phyloP scores from a whole-genome alignment of 139 green algal species.

The Chlorella sp. region DNA sequence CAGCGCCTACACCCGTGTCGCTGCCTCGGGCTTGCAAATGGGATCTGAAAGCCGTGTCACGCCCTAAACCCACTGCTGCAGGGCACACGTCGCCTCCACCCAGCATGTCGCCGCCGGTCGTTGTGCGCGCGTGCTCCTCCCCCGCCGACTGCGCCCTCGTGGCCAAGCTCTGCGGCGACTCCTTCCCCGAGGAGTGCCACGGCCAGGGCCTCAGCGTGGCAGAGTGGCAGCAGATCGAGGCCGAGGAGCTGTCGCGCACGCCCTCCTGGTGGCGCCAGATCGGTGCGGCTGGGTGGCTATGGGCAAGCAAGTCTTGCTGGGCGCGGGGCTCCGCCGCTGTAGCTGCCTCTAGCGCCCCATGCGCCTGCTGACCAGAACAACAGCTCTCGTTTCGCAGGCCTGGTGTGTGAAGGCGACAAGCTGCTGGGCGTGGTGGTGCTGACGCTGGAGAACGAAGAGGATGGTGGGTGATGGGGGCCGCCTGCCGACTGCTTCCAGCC shows the following conservation, averaged over 20 bases:
- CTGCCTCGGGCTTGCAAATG: too few relatives aligned
- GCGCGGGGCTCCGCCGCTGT: too few relatives aligned
- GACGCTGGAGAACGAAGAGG: conserved; percentile 27
- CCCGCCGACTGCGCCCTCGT: neutral
- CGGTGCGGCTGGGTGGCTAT: neutral
- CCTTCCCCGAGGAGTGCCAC: conserved; percentile 28
- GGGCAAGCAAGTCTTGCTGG: too few relatives aligned
- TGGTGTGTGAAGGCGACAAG: conserved; percentile 24
- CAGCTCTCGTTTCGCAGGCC: too few relatives aligned
- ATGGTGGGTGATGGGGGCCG: neutral
- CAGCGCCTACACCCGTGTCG: too few relatives aligned
- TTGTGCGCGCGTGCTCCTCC: neutral
- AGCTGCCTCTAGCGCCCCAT: too few relatives aligned
- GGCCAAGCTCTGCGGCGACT: conserved; percentile 1
- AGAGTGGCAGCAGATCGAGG: conserved; percentile 33
- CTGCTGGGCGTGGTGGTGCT: conserved; percentile 47
- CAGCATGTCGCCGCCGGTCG: neutral
- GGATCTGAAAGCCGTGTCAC: too few relatives aligned
- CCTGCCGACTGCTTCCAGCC: too few relatives aligned
- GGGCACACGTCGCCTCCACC: too few relatives aligned
- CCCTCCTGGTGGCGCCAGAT: conserved; percentile 26
- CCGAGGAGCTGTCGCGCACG: conserved; percentile 20
- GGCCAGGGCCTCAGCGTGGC: conserved; percentile 12
- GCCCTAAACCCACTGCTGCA: too few relatives aligned
- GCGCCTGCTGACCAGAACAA: too few relatives aligned